Evolutionary conservation across 2,329 filamentous ascomycete genomes (phyloP), one percentile per base, ranked within the genome.

Genomic region (Esteya vermicola): DNA sequence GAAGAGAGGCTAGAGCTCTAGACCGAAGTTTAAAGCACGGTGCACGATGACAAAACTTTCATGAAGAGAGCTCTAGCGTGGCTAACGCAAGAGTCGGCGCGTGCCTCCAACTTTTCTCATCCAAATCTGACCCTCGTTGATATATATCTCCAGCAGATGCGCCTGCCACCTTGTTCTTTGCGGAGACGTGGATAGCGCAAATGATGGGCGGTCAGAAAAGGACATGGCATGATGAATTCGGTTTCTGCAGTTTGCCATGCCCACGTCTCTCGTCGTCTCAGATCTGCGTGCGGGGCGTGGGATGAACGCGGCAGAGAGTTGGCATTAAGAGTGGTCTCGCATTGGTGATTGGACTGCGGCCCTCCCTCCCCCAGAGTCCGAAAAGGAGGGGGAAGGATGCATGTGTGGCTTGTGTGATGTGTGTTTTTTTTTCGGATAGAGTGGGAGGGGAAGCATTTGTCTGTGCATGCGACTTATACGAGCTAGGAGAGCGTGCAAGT

Each of bases 111-210:
- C 33, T 22, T 9, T 8, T n/a, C 27, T n/a, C 27, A n/a, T 4
- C 16, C 27, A 30, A 13, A 2, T 30, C 7, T 6, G 13, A 13
- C 27, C 16, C 33, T 35, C 13, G 19, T 12, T 25, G 21, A 8
- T 6, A 31, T 22, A 21, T n/a, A 9, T 22, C 34, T 33, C 42
- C 42, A 33, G n/a, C 42, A 22, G 27, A 25, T 43, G 14, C 25
- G 35, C 35, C 21, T 41, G 38, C 35, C 37, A 43, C 38, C 31
- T 28, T 36, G 35, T 35, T n/a, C 42, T 21, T n/a, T 25, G 33
- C 39, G 18, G 9, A 28, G 27, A 38, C 16, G 35, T n/a, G 16
- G n/a, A 8, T 19, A 18, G 30, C 2, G 16, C 9, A 18, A 19
- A 19, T n/a, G 20, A 4, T n/a, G 28, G 9, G 9, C 28, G 8